A percentile compares a stretch with the other conserved stretches of the same genome.
phyloP scores from a whole-genome alignment of 805 yeast genomes.

The Starmerella bombicola region DNA sequence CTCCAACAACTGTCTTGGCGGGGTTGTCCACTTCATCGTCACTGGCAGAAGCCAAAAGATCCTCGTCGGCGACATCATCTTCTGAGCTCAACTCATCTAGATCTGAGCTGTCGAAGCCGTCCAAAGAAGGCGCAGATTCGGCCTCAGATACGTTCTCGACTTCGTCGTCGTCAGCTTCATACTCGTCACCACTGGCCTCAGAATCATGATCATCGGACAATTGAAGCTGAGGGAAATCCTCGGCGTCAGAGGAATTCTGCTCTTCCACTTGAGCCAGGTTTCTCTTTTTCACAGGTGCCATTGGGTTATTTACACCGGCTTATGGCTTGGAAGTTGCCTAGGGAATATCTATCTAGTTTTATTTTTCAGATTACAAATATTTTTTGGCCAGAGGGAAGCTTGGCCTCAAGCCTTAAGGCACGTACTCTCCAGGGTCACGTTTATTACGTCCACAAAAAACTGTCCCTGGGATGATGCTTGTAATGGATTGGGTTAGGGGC shows the following conservation, averaged over 20 bases:
- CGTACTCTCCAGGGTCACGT: too few species aligned
- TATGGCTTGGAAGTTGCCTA: too few species aligned
- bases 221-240: conserved; percentile 14
- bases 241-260: conserved; percentile 4
- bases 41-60: conserved; percentile 27
- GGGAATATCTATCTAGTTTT: not conserved
- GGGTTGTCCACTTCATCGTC: conserved; percentile 25
- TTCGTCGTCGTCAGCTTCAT: conserved; percentile 4
- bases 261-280: conserved; percentile 5
- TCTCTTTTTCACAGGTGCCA: conserved; percentile 13
- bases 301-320: not conserved
- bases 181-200: conserved; percentile 5
- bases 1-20: conserved; percentile 26
- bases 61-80: conserved; percentile 33
- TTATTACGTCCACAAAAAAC: too few species aligned
- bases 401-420: not conserved
- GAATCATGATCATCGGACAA: conserved; percentile 5
- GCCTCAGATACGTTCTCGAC: conserved; percentile 5
- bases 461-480: too few species aligned
- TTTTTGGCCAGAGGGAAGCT: conserved; percentile 1
- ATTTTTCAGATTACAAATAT: conserved; percentile 5
- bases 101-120: conserved; percentile 21
- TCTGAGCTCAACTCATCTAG: conserved; percentile 20
- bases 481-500: too few species aligned
- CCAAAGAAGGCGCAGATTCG: conserved; percentile 10